Evolutionary conservation across 2,329 filamentous ascomycete species (phyloP), one percentile per base, ranked within the genome.

Genomic region (Ceratocystis eucalypticola): DNA sequence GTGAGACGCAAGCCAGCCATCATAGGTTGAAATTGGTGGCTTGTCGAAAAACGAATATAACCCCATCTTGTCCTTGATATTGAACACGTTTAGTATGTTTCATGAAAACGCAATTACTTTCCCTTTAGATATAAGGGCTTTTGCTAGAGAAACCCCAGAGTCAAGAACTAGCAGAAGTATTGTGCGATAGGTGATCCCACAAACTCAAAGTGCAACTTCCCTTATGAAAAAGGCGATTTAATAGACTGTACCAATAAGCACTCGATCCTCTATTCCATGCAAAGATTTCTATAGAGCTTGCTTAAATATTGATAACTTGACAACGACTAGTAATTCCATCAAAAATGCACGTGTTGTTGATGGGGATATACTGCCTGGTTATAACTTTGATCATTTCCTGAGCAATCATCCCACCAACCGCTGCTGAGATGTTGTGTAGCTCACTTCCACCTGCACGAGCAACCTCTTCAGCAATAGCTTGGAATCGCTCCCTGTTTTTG

Each of bases 361-460:
- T 82, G 28, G 86, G 85, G 55, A 88, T 79, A 75, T 88, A 89
- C 76, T 89, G 86, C 72, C 84, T 85, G 12, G 86, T 88, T 71
- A 88, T 83, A 67, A 93, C 84, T 75, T 99, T 99, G 77, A 99
- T 95, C 69, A 93, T 84, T 77, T 99, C 94, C 76, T 99, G 95
- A n/a, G 93, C 91, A 61, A 95, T 88, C 79, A 99, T 88, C 2
- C 94, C 95, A 37, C 94, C 95, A 0, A 87, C 88, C 66, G 96
- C 77, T 30, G 92, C 87, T 41, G 92, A 88, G 66, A 95, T 89
- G 74, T 96, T 97, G 78, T 99, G 94, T 68, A 99, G 78, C 75
- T 99, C 95, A 65, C 86, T 89, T 33, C 90, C 89, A 61, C 84
- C 86, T 45, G 90, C 88, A 68, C 95, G 85, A 44, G 87, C 84